phyloP scores from a whole-genome alignment of 1,139 yeast genomes.

The Taphrina wiesneri region DNA sequence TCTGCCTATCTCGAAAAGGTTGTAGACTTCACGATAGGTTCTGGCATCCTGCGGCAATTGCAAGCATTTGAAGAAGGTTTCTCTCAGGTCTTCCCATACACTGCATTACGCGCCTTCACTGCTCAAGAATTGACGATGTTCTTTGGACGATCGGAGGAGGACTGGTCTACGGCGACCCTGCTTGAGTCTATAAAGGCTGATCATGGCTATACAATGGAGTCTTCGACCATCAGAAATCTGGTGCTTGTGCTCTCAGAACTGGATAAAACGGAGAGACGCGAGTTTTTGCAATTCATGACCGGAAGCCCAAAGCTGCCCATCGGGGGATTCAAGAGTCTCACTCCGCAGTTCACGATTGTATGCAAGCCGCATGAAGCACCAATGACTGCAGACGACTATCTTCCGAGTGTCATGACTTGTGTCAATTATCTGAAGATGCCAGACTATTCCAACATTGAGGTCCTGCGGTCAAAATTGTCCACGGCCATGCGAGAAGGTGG shows the following conservation, averaged over 20 bases:
- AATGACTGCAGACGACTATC: slow-evolving; percentile 70
- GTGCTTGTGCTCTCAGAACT: slow-evolving; percentile 63
- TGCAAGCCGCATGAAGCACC: slow-evolving; percentile 69
- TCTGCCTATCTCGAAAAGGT: slow-evolving; percentile 60
- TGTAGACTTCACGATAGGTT: slow-evolving; percentile 60
- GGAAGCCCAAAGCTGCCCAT: slow-evolving; percentile 92
- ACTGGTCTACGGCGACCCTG: slow-evolving; percentile 71
- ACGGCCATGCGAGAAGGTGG: slow-evolving; percentile 87
- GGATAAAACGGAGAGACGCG: slow-evolving; percentile 58
- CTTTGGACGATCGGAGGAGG: slow-evolving; percentile 77
- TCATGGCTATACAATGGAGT: slow-evolving; percentile 82
- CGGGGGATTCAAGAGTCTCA: slow-evolving; percentile 84
- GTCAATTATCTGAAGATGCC: slow-evolving; percentile 92
- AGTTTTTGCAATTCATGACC: slow-evolving; percentile 81
- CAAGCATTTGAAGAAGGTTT: slow-evolving; percentile 77
- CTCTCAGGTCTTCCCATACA: slow-evolving; percentile 77
- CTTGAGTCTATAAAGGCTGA: slow-evolving; percentile 70
- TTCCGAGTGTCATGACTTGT: slow-evolving; percentile 98
- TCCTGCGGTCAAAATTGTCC: slow-evolving; percentile 59
- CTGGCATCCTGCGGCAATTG: slow-evolving; percentile 67
- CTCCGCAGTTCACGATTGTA: slow-evolving; percentile 86
- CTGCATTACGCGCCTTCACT: slow-evolving; percentile 68
- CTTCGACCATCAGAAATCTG: slow-evolving; percentile 61
- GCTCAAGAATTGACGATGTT: slow-evolving; percentile 70
- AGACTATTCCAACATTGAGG: slow-evolving; percentile 63